Conservation (phyloP, 2,329 filamentous ascomycete genomes). For the Paecilomyces dactylethromorphus region DNA sequence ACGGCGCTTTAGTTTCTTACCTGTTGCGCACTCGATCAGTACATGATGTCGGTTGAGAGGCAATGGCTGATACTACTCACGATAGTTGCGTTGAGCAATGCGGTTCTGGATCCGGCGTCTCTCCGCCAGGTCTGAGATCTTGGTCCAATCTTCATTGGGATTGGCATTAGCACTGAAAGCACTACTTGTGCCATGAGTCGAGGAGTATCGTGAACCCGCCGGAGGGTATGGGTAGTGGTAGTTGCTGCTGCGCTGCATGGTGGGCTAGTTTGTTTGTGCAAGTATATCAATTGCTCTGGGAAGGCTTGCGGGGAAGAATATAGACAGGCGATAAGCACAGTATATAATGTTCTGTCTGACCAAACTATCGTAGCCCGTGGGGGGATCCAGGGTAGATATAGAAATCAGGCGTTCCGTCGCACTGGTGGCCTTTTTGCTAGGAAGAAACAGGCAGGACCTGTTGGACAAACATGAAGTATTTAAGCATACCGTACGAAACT, state of each 20-base stretch:
- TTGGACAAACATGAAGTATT: background rate
- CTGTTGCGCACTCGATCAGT: conserved; percentile 22
- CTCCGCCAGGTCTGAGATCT: conserved; percentile 95
- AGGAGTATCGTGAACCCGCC: conserved; percentile 56
- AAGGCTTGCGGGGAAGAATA: background rate
- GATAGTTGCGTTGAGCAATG: conserved; percentile 96
- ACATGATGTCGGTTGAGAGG: background rate
- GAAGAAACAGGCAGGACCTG: background rate
- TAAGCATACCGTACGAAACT: background rate
- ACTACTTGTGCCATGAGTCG: conserved; percentile 75
- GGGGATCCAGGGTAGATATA: background rate
- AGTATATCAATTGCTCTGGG: background rate
- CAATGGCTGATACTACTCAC: conserved; percentile 47
- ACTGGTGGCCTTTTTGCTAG: background rate
- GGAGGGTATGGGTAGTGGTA: conserved; percentile 23
- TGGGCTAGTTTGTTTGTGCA: conserved; percentile 4
- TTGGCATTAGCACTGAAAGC: conserved; percentile 92
- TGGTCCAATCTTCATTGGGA: conserved; percentile 97
- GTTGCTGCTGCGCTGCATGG: conserved; percentile 26
- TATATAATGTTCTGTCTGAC: background rate
- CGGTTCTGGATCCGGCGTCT: conserved; percentile 92
- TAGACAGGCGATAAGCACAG: background rate
- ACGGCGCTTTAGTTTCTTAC: conserved; percentile 63
- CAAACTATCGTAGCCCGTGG: background rate
- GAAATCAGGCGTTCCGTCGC: background rate